Conservation (phyloP, 1,284 basidiomycete genomes). For the Schizophyllum commune region DNA sequence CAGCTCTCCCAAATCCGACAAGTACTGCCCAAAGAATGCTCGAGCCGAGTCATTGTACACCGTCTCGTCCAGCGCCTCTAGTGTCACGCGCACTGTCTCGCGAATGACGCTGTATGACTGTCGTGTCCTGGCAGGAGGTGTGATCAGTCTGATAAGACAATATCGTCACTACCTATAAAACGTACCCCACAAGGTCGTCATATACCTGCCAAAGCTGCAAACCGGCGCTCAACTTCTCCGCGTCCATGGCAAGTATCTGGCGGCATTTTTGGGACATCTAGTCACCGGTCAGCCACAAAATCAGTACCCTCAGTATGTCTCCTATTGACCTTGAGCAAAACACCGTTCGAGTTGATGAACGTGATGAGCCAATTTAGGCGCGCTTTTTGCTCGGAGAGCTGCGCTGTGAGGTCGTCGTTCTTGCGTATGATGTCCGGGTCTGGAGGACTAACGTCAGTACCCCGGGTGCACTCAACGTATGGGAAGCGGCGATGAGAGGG, state of each 20-base stretch:
- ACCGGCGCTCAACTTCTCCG: constrained; percentile 82
- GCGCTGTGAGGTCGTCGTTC: constrained; percentile 76
- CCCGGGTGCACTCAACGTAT: not conserved
- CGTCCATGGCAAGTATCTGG: constrained; percentile 75
- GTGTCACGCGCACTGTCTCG: constrained; percentile 55
- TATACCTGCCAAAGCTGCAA: constrained; percentile 81
- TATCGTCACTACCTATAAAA: constrained; percentile 3
- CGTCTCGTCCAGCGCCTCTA: constrained; percentile 46
- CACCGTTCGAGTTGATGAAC: constrained; percentile 83
- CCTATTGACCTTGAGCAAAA: constrained; percentile 56
- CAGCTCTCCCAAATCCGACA: constrained; percentile 51
- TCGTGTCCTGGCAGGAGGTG: constrained; percentile 28
- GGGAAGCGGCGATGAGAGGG: not conserved
- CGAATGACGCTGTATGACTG: constrained; percentile 51
- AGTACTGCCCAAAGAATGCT: constrained; percentile 75
- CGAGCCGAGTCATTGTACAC: constrained; percentile 74
- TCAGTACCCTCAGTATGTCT: not conserved
- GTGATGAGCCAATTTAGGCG: constrained; percentile 76
- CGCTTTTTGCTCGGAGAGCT: constrained; percentile 70
- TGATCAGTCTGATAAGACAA: constrained; percentile 1
- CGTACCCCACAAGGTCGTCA: constrained; percentile 65
- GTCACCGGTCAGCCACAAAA: constrained; percentile 1
- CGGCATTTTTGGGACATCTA: constrained; percentile 79
- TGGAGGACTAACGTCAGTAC: constrained; percentile 20
- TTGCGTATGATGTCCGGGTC: constrained; percentile 68